Evolutionary conservation across 768 basidiomycete species (phyloP).

Genomic region (Rhodosporidiobolus sp.): DNA sequence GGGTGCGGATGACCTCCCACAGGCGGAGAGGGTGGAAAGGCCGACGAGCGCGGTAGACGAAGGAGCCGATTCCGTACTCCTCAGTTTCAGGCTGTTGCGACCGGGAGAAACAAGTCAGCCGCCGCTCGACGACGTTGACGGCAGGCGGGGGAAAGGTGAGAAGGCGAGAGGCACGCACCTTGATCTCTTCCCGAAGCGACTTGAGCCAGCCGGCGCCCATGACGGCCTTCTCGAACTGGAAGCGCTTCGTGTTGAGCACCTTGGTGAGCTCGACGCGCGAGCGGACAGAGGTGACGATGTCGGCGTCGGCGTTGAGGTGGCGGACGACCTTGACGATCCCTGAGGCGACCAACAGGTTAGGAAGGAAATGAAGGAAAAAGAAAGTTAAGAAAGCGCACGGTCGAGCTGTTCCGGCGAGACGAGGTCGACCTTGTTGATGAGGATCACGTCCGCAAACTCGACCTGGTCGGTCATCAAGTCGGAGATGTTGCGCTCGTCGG

Average conservation of each 20-base stretch:
- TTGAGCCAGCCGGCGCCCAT: slow-evolving; percentile 45
- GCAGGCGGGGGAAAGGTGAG: background rate
- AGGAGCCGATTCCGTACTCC: slow-evolving; percentile 41
- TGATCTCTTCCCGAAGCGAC: slow-evolving; percentile 42
- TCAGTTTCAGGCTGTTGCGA: slow-evolving; percentile 47
- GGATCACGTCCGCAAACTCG: slow-evolving; percentile 49
- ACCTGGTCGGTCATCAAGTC: slow-evolving; percentile 47
- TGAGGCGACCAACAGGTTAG: too few relatives aligned
- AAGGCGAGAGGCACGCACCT: background rate
- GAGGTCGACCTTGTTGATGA: slow-evolving; percentile 48
- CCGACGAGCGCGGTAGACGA: slow-evolving; percentile 48
- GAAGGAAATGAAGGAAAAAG: too few relatives aligned
- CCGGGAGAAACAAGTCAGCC: slow-evolving; percentile 30
- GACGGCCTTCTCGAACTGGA: slow-evolving; percentile 46
- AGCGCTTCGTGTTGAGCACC: slow-evolving; percentile 47
- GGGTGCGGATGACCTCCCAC: slow-evolving; percentile 45
- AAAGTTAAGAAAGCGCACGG: too few relatives aligned
- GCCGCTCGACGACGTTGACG: too few relatives aligned
- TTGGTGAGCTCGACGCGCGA: slow-evolving; percentile 44
- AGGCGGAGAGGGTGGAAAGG: slow-evolving; percentile 49
- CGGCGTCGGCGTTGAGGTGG: slow-evolving; percentile 47
- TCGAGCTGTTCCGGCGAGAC: slow-evolving; percentile 37
- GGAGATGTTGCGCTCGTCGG: slow-evolving; percentile 47
- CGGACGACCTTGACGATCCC: slow-evolving; percentile 43
- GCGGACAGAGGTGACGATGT: slow-evolving; percentile 20